Base-by-base conservation (phyloP, 257 asterid species). In the Orobanche coerulescens region DNA sequence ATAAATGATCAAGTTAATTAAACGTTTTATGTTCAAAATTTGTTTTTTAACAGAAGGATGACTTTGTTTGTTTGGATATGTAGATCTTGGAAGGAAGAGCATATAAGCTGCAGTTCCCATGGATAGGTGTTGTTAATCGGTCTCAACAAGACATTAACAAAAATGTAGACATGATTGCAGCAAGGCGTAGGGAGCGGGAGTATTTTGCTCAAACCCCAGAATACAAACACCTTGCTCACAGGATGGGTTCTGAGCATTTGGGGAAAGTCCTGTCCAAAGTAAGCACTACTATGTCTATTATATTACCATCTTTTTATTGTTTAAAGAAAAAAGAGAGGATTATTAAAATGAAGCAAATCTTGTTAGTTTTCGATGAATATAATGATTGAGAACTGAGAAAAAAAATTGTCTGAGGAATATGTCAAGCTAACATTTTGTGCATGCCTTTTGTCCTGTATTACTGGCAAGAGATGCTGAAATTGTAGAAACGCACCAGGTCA, bases 51-150 rank as follows among this genome's bases (percentile, higher is more conserved):
- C 5, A 23, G 65, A 58, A 50, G 56, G 47, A 47, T 46, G 55
- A 62, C 54, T 26, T 42, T 53, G 25, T 62, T 34, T 68, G 53
- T 61, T 14, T 77, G 69, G 31, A 61, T 73, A 42, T 65, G 61
- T 73, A 92, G 98, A 92, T 92, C 10, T 69, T 92, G 90, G 97
- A 92, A 82, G 97, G 98, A 71, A 81, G 70, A 75, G 71, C 95
- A 22, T 92, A 81, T 61, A 86, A 79, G 79, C 85, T 93, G 73
- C 98, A 89, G 81, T 89, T 81, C 78, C 98, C 95, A 7, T 89
- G 98, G 97, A 89, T 92, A 24, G 98, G 98, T 74, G 97, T 92
- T 40, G 96, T 92, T 52, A 92, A 92, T 70, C 94, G 98, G 49
- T 92, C 96, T 63, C 98, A 92, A 78, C 84, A 81, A 62, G 98